Percentiles rank a stretch among this genome's conserved stretches.
phyloP scores from a whole-genome alignment of 179 eudicot species.

The Beta macrorhiza region DNA sequence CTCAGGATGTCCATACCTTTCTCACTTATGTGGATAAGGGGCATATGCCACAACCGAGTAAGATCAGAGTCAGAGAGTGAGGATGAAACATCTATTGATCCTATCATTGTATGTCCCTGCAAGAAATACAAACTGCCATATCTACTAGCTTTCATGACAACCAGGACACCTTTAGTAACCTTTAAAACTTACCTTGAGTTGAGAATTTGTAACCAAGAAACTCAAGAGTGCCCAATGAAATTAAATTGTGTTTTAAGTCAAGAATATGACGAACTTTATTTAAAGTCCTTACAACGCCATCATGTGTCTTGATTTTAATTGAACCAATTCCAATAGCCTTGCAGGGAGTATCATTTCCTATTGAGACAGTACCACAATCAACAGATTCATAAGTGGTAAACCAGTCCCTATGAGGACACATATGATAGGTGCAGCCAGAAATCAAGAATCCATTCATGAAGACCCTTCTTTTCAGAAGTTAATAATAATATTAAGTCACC shows the following conservation, averaged over 20 bases:
- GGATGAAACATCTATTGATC: neutral
- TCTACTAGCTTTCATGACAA: neutral
- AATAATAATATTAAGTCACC: too few species aligned
- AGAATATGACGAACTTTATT: neutral
- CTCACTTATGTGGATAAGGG: conserved; percentile 5
- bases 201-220: neutral
- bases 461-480: too few species aligned
- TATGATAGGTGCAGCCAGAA: neutral
- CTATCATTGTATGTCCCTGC: neutral
- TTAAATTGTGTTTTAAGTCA: neutral
- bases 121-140: neutral
- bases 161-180: conserved; percentile 6
- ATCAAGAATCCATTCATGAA: too few species aligned
- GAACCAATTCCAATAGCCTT: neutral
- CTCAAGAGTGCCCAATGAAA: conserved; percentile 9
- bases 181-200: conserved; percentile 4
- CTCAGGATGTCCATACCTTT: conserved; percentile 1
- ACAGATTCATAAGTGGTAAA: neutral
- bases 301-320: neutral
- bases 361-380: too few species aligned
- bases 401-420: conserved; percentile 9
- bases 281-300: conserved; percentile 1
- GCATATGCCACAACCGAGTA: neutral
- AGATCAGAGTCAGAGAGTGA: neutral
- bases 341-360: too few species aligned